These are phyloP conservation scores for Sanghuangporus weigelae DNA, from an alignment of 1,284 basidiomycete species.

Conservation along the genomic window DNA sequence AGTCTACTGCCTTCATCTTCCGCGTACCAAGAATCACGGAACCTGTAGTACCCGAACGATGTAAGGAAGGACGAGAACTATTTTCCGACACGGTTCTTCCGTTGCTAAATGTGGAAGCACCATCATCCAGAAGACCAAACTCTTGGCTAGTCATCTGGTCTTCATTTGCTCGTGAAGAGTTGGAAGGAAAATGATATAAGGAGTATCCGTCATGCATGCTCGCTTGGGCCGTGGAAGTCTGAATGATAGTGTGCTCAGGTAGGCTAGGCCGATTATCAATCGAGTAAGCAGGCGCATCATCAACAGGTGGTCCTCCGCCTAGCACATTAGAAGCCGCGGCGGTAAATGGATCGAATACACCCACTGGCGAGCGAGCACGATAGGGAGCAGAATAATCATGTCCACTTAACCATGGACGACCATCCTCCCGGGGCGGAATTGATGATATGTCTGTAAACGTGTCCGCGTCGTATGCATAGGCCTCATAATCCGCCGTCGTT, in stretches of 20 bases:
- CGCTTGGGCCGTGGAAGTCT: not conserved
- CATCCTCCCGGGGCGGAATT: not conserved
- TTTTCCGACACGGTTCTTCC: not conserved
- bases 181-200: not conserved
- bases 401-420: not conserved
- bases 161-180: not conserved
- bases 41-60: constrained; percentile 50
- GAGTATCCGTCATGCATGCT: not conserved
- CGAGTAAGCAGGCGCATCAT: not conserved
- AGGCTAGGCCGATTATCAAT: not conserved
- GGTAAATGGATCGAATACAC: constrained; percentile 43
- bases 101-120: constrained; percentile 5
- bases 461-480: not conserved
- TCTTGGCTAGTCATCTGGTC: constrained; percentile 4
- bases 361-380: not conserved
- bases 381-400: not conserved
- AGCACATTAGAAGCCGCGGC: constrained; percentile 77
- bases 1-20: constrained; percentile 79
- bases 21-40: constrained; percentile 58
- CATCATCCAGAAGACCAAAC: constrained; percentile 7
- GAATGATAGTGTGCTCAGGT: not conserved
- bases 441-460: not conserved
- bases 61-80: constrained; percentile 44
- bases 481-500: not conserved
- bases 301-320: constrained; percentile 40